Evolutionary conservation across 225 moss, liverwort and hornwort species (phyloP), one percentile per base, ranked within the genome.

Genomic region (Physcomitrellopsis africana): DNA sequence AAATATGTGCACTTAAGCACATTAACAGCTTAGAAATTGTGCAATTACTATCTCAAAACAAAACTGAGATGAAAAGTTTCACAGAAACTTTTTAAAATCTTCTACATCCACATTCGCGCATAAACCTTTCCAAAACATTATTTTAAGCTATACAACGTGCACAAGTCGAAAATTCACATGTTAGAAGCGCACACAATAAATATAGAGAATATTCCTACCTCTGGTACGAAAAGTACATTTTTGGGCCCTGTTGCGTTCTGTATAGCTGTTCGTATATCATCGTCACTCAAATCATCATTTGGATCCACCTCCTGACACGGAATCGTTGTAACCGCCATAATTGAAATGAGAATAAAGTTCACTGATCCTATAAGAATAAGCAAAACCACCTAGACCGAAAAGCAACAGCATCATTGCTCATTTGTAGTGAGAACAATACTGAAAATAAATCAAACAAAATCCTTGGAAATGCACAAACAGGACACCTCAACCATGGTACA

Each of bases 211-310:
- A 69, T 10, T 63, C 81, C 73, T 88, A 97, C 96, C 97, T 97
- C 97, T 49, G 97, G 97, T 69, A 97, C 97, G 84, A 97, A 97
- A 63, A 97, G 90, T 73, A 94, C 97, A 87, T 94, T 97, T 86
- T 94, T 97, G 63, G 97, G 97, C 51, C 97, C 97, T 46, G 97
- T 97, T 20, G 97, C 94, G 81, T 97, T 97, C 77, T 97, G 97
- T 47, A 97, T 97, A 63, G 97, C 97, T 67, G 94, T 97, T 69
- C 94, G 92, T 63, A 97, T 97, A 62, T 97, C 97, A 70, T 97
- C 97, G 79, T 97, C 97, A 56, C 88, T 97, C 81, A 97, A 77
- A 82, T 97, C 97, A 77, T 97, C 97, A 82, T 94, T 94, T 29
- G 97, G 97, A 82, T 97, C 97, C 32, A 97, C 93, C 78, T 93